Percentiles rank a stretch among this genome's conserved stretches.
Evolutionary conservation across 345 rosid species (phyloP).

Genomic region (Nephelium lappaceum): DNA sequence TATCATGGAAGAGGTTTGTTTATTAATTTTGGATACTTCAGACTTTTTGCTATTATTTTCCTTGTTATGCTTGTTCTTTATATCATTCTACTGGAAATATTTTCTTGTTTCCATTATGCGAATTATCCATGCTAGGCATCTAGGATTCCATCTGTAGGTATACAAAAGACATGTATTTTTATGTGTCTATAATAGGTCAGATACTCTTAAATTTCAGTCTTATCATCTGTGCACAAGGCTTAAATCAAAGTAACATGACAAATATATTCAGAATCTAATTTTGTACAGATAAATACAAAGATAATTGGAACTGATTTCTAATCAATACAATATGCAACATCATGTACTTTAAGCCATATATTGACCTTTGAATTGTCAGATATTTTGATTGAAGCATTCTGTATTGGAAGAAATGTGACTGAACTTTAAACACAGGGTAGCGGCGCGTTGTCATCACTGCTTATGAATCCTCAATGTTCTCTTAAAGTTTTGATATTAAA

Average conservation of each 20-base stretch:
- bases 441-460: conserved; percentile 58
- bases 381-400: conserved; percentile 4
- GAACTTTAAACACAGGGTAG: conserved; percentile 57
- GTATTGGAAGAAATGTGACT: conserved; percentile 15
- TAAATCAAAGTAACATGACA: background rate
- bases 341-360: background rate
- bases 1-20: conserved; percentile 67
- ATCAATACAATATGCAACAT: background rate
- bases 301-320: background rate
- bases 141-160: background rate
- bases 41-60: background rate
- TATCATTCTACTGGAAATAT: background rate
- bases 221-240: background rate
- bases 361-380: background rate
- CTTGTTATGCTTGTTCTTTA: background rate
- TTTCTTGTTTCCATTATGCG: background rate
- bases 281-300: background rate
- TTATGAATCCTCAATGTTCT: conserved; percentile 60
- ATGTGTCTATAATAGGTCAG: too few relatives aligned
- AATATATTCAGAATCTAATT: background rate
- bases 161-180: background rate
- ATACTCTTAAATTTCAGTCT: background rate
- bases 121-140: background rate
- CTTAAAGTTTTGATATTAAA: conserved; percentile 60
- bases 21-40: conserved; percentile 6